These are phyloP conservation scores for Hypoxylon sp. DNA, from an alignment of 2,329 filamentous ascomycete species.

Conservation along the genomic window DNA sequence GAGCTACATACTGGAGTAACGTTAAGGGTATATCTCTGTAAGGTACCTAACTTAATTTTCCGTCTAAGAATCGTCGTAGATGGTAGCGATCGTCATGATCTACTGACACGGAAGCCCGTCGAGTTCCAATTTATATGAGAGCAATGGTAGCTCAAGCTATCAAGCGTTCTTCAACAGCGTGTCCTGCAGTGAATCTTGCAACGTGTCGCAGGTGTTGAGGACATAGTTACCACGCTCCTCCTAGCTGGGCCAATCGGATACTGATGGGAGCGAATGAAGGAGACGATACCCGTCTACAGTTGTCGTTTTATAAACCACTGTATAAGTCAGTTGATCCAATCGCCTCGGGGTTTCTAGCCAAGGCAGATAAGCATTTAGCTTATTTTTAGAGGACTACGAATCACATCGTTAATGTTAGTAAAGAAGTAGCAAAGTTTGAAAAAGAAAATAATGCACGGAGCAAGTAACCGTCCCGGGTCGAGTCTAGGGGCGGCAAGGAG, in stretches of 20 bases:
- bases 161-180: conserved; percentile 6
- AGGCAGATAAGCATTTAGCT: conserved; percentile 25
- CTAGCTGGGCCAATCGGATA: conserved; percentile 43
- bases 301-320: conserved; percentile 9
- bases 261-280: conserved; percentile 34
- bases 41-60: conserved; percentile 14
- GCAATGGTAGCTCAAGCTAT: conserved; percentile 10
- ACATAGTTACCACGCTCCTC: conserved; percentile 31
- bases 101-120: conserved; percentile 7
- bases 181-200: conserved; percentile 34
- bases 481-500: conserved; percentile 32
- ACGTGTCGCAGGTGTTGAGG: conserved; percentile 37
- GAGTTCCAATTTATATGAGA: conserved; percentile 36
- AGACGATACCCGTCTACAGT: conserved; percentile 30
- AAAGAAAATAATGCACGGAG: conserved; percentile 38
- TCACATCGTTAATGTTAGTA: conserved; percentile 9
- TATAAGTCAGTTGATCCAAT: conserved; percentile 24
- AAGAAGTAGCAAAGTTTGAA: conserved; percentile 21
- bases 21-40: conserved; percentile 16
- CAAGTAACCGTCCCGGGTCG: conserved; percentile 39
- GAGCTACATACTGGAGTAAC: conserved; percentile 31
- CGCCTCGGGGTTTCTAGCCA: conserved; percentile 7
- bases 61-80: conserved; percentile 15
- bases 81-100: conserved; percentile 25
- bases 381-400: conserved; percentile 29